These are phyloP conservation scores for Hypoxylon rubiginosum DNA, from an alignment of 2,329 filamentous ascomycete genomes.

Conservation along the genomic window DNA sequence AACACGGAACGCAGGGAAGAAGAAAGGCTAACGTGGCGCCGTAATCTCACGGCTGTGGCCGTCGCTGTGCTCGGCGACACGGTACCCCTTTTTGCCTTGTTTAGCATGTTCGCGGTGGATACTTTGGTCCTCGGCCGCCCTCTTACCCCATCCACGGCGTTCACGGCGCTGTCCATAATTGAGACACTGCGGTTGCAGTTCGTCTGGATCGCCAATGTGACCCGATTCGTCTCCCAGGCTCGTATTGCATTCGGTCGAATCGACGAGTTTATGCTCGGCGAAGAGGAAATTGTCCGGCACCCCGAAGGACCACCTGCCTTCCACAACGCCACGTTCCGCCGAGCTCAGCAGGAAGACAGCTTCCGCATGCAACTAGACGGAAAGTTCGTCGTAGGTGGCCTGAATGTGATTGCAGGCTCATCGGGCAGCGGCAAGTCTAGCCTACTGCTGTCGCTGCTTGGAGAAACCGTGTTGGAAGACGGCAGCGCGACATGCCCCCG, in stretches of 20 bases:
- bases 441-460: slow-evolving; percentile 49
- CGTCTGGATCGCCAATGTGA: slow-evolving; percentile 41
- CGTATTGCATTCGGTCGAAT: slow-evolving; percentile 50
- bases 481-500: slow-evolving; percentile 46
- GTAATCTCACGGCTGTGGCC: slow-evolving; percentile 44
- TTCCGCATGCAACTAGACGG: slow-evolving; percentile 45
- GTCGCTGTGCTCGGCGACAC: slow-evolving; percentile 41
- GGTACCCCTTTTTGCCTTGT: slow-evolving; percentile 33
- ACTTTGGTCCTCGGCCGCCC: slow-evolving; percentile 13
- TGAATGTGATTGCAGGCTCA: slow-evolving; percentile 53
- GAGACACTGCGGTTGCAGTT: slow-evolving; percentile 42
- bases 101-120: slow-evolving; percentile 27
- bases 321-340: slow-evolving; percentile 48
- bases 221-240: slow-evolving; percentile 49
- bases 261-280: slow-evolving; percentile 50
- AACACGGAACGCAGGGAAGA: slow-evolving; percentile 49
- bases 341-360: slow-evolving; percentile 41
- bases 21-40: slow-evolving; percentile 51
- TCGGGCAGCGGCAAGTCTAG: slow-evolving; percentile 54
- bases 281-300: slow-evolving; percentile 46
- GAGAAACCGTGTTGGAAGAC: slow-evolving; percentile 46
- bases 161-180: slow-evolving; percentile 43
- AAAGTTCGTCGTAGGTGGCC: slow-evolving; percentile 46
- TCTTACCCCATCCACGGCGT: slow-evolving; percentile 35
- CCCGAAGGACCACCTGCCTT: slow-evolving; percentile 49